phyloP scores from a whole-genome alignment of 352 stramenopile genomes.

The Saprolegnia parasitica region DNA sequence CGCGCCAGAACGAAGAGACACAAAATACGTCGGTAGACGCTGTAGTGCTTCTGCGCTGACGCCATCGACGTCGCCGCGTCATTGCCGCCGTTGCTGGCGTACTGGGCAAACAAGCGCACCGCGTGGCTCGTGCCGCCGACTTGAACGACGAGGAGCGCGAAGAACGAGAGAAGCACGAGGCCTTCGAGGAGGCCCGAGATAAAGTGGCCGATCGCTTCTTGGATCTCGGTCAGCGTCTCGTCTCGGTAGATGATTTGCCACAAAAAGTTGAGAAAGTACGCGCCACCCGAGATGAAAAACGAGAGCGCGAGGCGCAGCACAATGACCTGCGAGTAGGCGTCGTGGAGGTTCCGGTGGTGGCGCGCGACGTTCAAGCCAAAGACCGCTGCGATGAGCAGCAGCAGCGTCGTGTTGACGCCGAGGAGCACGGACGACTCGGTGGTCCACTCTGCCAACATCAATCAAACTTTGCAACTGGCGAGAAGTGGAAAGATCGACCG shows the following conservation, averaged over 20 bases:
- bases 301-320: background rate
- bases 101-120: conserved; percentile 8
- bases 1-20: background rate
- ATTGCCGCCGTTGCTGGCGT: background rate
- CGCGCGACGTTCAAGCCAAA: background rate
- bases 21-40: background rate
- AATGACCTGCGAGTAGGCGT: background rate
- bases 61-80: background rate
- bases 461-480: background rate
- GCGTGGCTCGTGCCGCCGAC: background rate
- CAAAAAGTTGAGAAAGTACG: background rate
- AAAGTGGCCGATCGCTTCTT: background rate
- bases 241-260: background rate
- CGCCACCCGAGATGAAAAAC: background rate
- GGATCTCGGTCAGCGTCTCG: background rate
- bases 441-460: background rate
- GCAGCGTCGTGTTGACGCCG: background rate
- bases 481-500: background rate
- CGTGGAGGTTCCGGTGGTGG: background rate
- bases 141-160: conserved; percentile 4
- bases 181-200: background rate
- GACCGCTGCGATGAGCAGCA: background rate
- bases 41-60: background rate
- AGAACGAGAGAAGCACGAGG: background rate
- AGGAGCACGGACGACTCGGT: background rate